phyloP scores from a whole-genome alignment of 1,284 basidiomycete genomes.

The Apiotrichum gamsii region DNA sequence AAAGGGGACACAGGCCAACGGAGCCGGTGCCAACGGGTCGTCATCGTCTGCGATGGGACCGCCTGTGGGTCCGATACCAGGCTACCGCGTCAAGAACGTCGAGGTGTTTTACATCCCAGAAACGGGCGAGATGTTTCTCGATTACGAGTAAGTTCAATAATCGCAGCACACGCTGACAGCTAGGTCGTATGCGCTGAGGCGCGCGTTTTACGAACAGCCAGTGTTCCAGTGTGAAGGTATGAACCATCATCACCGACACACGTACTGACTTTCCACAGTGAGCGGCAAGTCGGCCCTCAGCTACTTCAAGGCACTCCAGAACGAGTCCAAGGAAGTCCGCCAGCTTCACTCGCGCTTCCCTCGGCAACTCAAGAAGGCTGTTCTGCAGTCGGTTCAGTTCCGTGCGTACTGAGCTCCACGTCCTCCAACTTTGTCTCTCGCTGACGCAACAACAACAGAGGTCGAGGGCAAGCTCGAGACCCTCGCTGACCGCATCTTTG shows the following conservation, averaged over 20 bases:
- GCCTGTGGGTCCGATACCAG: neutral
- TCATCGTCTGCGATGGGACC: neutral
- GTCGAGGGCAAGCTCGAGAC: slow-evolving; percentile 91
- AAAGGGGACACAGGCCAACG: slow-evolving; percentile 6
- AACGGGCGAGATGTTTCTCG: slow-evolving; percentile 91
- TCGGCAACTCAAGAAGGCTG: slow-evolving; percentile 80
- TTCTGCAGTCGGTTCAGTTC: slow-evolving; percentile 90
- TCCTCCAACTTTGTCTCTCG: too few species aligned
- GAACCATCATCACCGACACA: too few species aligned
- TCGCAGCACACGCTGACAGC: slow-evolving; percentile 2
- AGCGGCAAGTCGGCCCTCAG: slow-evolving; percentile 87
- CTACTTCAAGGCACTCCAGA: slow-evolving; percentile 89
- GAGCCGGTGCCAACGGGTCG: neutral
- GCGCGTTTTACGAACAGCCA: slow-evolving; percentile 87
- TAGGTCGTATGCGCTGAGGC: slow-evolving; percentile 81
- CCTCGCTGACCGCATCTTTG: slow-evolving; percentile 86
- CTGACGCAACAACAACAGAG: slow-evolving; percentile 62
- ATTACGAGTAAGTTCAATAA: slow-evolving; percentile 73
- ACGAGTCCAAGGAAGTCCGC: slow-evolving; percentile 79
- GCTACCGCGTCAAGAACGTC: slow-evolving; percentile 30
- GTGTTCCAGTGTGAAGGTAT: slow-evolving; percentile 45
- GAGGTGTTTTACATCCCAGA: slow-evolving; percentile 83
- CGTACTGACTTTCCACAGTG: too few species aligned
- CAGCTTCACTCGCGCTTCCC: slow-evolving; percentile 87
- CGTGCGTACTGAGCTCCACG: slow-evolving; percentile 57